Base-by-base conservation (phyloP, 2,329 filamentous ascomycete species). In the Claviceps humidiphila region DNA sequence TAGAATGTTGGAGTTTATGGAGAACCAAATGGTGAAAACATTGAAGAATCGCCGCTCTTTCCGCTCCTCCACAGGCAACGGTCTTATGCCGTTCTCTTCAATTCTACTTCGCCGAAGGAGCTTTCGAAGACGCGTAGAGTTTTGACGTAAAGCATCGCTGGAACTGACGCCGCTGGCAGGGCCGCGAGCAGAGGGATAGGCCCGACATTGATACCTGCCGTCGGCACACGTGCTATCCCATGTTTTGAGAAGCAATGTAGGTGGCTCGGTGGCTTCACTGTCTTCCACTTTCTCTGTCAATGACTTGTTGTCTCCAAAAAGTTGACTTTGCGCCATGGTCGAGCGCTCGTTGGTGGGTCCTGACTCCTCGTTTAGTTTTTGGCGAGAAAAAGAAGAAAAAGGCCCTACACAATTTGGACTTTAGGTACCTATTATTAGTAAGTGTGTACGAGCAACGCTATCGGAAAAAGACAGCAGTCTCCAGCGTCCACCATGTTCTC, bases 11-110 rank as follows among this genome's bases (percentile, higher is more conserved):
- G 65, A 64, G 57, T 74, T 75, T 58, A 74, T 71, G 45, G 69
- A 74, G 52, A 67, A 73, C 72, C 73, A 76, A 6, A 75, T 57
- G 2, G 72, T 74, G 30, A 75, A 75, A 38, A 72, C 66, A 40
- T 71, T 74, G 58, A 69, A 65, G 54, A 70, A 71, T 26, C 65
- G 62, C 4, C 63, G 69, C 37, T 66, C 65, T 0, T 63, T 71
- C 41, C 73, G 66, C 49, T 73, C 65, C 53, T 71, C 66, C 6
- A 67, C 41, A 1, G 71, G 66, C 26, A 74, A 64, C 1, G 73
- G 73, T 20, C 69, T 64, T 40, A 73, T 70, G 45, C 72, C 71
- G 53, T 66, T 66, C 49, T 69, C 62, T 60, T 75, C 72, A 14
- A 74, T 68, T n/a, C 68, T 58, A 50, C 67, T 65, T 54, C 63